Evolutionary conservation across 1,284 basidiomycete species (phyloP), one percentile per base, ranked within the genome.

Genomic region (Trichosporon sp.): DNA sequence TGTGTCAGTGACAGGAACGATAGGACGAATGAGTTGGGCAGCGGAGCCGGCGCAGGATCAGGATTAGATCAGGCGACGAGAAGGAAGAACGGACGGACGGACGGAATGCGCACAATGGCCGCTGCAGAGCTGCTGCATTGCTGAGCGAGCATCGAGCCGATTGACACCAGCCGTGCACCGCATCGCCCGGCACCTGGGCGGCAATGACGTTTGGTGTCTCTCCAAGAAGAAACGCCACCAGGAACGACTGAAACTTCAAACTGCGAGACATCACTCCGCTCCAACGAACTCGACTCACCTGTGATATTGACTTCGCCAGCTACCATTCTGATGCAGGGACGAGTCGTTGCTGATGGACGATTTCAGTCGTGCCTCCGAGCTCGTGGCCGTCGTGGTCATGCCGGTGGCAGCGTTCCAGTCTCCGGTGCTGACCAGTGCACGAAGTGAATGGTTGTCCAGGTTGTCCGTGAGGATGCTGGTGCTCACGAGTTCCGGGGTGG

Each of bases 251-350:
- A 63, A 63, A 63, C 59, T 63, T 63, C 32, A 63, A 37, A 37
- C 59, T 11, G 32, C 59, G 19, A 35, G 32, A 35, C 59, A 63
- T 37, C 31, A 35, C 59, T 63, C 59, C 4, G 56, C 59, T 63
- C 16, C 59, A 63, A 16, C 16, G 14, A 26, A 37, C 31, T 21
- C 54, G 26, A 79, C 79, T 79, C 76, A 82, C 80, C 77, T 79
- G 2, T 76, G 75, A 70, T 80, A 76, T 68, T 78, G 78, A 66
- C 75, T 75, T 35, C 79, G 63, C 78, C 77, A 78, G 67, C 77
- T 79, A 4, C 73, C 74, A 31, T 56, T 54, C 37, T 71, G 71
- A 54, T 73, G 71, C 56, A 70, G 59, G 4, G 59, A 63, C 31
- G 59, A 63, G 16, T 32, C 59, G 59, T 35, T 63, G 64, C 64